These are phyloP conservation scores for Kalaharituber pfeilii DNA, from an alignment of 2,329 filamentous ascomycete species.

Conservation along the genomic window DNA sequence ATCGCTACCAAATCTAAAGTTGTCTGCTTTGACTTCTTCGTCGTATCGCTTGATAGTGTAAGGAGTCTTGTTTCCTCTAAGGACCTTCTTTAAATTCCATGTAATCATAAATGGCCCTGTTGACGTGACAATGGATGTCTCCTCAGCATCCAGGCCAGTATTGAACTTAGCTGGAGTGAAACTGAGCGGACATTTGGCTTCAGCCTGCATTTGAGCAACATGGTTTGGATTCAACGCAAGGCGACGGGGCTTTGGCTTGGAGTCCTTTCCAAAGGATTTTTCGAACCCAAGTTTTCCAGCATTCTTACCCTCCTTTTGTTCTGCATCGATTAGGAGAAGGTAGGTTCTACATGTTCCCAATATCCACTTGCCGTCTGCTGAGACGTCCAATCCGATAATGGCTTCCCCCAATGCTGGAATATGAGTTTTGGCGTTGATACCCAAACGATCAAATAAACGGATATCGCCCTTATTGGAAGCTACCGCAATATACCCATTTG, in stretches of 20 bases:
- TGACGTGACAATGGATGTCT: constrained; percentile 91
- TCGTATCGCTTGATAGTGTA: constrained; percentile 95
- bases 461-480: constrained; percentile 97
- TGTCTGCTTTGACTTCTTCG: constrained; percentile 92
- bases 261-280: constrained; percentile 75
- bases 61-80: constrained; percentile 58
- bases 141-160: constrained; percentile 58
- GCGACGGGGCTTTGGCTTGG: constrained; percentile 82
- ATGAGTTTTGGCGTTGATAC: constrained; percentile 93
- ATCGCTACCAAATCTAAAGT: constrained; percentile 93
- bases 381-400: constrained; percentile 87
- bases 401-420: constrained; percentile 89
- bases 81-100: constrained; percentile 83
- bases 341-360: constrained; percentile 89
- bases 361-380: constrained; percentile 88
- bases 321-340: constrained; percentile 75
- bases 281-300: constrained; percentile 97
- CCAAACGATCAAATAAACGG: constrained; percentile 85
- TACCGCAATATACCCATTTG: constrained; percentile 91
- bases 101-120: constrained; percentile 94
- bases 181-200: constrained; percentile 67
- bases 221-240: constrained; percentile 78
- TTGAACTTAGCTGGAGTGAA: constrained; percentile 95
- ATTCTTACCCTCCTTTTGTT: constrained; percentile 87
- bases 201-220: constrained; percentile 92